phyloP scores from a whole-genome alignment of 345 rosid species.

The Sonneratia alba region DNA sequence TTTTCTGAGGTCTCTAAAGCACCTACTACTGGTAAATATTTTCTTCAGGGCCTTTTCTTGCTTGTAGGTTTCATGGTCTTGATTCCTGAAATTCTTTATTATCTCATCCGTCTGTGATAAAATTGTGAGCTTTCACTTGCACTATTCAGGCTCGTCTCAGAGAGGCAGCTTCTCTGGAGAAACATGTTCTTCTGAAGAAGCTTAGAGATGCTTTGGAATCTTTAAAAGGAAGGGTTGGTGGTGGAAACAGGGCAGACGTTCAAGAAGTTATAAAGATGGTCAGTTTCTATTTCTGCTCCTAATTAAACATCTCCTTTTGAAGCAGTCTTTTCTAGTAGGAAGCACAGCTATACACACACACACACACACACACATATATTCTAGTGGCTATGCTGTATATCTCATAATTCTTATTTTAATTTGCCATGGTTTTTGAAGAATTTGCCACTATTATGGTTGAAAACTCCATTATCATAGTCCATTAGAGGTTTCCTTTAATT shows the following conservation, averaged over 20 bases:
- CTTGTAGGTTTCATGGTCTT: neutral
- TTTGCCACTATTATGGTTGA: neutral
- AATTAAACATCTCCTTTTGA: neutral
- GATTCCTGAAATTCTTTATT: neutral
- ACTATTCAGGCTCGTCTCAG: slow-evolving; percentile 72
- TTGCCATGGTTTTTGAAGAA: neutral
- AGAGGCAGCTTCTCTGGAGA: slow-evolving; percentile 93
- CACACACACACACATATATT: neutral
- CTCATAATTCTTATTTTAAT: neutral
- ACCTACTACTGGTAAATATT: neutral
- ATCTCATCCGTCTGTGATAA: neutral
- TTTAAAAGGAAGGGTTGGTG: slow-evolving; percentile 41
- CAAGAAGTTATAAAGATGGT: slow-evolving; percentile 18
- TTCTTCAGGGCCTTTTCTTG: neutral
- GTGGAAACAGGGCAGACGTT: slow-evolving; percentile 15
- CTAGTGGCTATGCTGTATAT: neutral
- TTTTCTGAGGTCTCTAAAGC: neutral
- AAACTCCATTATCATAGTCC: neutral
- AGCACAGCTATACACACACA: neutral
- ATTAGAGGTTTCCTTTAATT: neutral
- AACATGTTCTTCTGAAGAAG: slow-evolving; percentile 62
- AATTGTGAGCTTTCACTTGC: neutral
- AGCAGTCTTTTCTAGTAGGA: neutral
- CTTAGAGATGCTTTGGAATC: slow-evolving; percentile 21
- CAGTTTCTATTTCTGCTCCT: slow-evolving; percentile 5